Percentiles rank a stretch among this genome's conserved stretches.
Conservation (phyloP, 2,329 filamentous ascomycete species). For the Penicillium occitanis region DNA sequence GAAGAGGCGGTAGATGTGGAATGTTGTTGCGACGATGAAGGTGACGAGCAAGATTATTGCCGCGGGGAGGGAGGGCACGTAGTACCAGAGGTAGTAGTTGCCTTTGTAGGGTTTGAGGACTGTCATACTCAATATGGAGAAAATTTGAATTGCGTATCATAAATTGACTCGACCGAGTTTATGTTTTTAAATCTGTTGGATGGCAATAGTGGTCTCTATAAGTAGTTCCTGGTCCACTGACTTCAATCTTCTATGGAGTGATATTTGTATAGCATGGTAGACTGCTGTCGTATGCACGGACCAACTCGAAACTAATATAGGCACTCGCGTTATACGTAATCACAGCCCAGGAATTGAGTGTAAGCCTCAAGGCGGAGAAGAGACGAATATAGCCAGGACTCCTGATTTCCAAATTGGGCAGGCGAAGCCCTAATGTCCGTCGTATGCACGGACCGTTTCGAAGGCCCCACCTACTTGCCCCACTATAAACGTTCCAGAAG, state of each 20-base stretch:
- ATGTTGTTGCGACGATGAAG: neutral
- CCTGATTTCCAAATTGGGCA: neutral
- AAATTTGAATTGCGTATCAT: too few species aligned
- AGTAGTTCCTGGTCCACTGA: too few species aligned
- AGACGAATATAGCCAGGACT: neutral
- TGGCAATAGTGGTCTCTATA: too few species aligned
- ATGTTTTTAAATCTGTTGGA: too few species aligned
- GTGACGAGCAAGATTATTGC: constrained; percentile 11
- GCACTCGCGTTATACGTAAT: too few species aligned
- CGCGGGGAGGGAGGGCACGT: constrained; percentile 3
- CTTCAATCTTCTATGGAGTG: too few species aligned
- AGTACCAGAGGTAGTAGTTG: neutral
- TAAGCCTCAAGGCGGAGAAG: neutral
- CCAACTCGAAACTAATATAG: too few species aligned
- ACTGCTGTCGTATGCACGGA: too few species aligned
- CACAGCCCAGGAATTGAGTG: too few species aligned
- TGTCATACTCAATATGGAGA: neutral
- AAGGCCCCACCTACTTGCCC: neutral
- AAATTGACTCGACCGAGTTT: too few species aligned
- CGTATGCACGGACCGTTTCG: neutral
- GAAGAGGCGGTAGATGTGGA: constrained; percentile 5
- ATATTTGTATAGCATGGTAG: too few species aligned
- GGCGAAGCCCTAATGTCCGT: neutral
- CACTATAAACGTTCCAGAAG: neutral
- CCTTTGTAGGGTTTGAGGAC: neutral